Base-by-base conservation (phyloP, 202 grass and related monocot genomes). In the Carex sylvatica region DNA sequence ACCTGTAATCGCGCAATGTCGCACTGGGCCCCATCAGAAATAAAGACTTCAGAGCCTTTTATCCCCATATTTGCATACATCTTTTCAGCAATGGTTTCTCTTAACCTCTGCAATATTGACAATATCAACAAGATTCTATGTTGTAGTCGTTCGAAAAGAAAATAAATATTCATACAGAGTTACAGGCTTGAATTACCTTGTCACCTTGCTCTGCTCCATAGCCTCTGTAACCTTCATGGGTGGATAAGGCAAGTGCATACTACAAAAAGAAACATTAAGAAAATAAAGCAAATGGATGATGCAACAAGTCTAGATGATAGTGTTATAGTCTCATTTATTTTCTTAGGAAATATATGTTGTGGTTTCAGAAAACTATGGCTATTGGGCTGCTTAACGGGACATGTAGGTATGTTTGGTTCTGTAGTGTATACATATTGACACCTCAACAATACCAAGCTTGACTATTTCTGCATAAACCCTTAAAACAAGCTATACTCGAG, bases 121-220 rank as follows among this genome's bases (percentile, higher is more conserved):
- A 47, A 0, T 44, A 70, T 2, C 18, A 62, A 54, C 8, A 31
- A 82, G 5, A 51, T 53, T 30, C 72, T 46, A 55, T 55, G 26
- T 66, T 47, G 55, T 54, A 69, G 28, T 68, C 13, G 15, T 68
- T 69, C 69, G 3, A 69, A 16, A 31, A 52, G 5, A 33, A 67
- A 31, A 55, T 82, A 82, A 54, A 51, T 68, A 54, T 26, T 38
- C 9, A 46, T 46, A 80, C 47, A 33, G 18, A 3, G 10, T 9
- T 47, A 47, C n/a, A 46, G 11, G 49, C 7, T 18, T n/a, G 52
- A 13, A 79, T 90, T 91, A 99, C 96, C 89, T 78, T 85, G 79
- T 95, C 88, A 1, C 96, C 96, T 89, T 89, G 83, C 86, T 99
- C 96, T 10, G 89, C 89, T 38, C 92, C 93, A n/a, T 99, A 99